Base-by-base conservation (phyloP, 495 filamentous ascomycete genomes). In the Echria macrotheca region DNA sequence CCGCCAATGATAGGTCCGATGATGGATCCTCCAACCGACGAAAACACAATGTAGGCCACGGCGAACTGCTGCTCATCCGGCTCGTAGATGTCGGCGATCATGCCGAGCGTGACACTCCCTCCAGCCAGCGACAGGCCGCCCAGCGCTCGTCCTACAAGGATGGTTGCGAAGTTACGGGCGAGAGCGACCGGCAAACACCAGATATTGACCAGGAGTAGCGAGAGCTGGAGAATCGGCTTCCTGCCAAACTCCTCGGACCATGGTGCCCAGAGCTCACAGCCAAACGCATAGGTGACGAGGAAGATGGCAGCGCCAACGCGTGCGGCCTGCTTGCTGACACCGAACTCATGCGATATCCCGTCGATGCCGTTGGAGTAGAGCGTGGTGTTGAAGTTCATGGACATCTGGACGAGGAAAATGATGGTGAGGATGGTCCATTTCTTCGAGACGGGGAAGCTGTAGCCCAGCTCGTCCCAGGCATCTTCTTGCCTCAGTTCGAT, bases 311-410 rank as follows among this genome's bases (percentile, higher is more conserved):
- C 81, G 22, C 85, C 85, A 14, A 77, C 65, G 22, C 85, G 75
- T 1, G 83, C 85, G 0, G 75, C 76, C 59, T 87, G 82, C 25
- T 70, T 68, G 55, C 77, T 82, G 49, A 89, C 79, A 12, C 69
- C 38, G 60, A 85, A 89, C 29, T 84, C 64, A 35, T 79, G 64
- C 1, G 77, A 70, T 47, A 91, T 76, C 5, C 78, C 78, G 0
- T 53, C 53, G 10, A 88, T 64, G 11, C 76, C 85, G 56, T 85
- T 86, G 29, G 80, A 73, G 65, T 87, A 89, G 9, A 87, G 73
- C 24, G 78, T 80, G 8, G 82, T 83, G 71, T 89, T 89, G 73
- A 89, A 86, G 70, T 91, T 91, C 86, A 91, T 91, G 4, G 85
- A 89, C 41, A 83, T 80, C 55, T 89, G 86, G 5, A 91, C 83